phyloP scores from a whole-genome alignment of 805 yeast species.

The Brettanomyces nanus region DNA sequence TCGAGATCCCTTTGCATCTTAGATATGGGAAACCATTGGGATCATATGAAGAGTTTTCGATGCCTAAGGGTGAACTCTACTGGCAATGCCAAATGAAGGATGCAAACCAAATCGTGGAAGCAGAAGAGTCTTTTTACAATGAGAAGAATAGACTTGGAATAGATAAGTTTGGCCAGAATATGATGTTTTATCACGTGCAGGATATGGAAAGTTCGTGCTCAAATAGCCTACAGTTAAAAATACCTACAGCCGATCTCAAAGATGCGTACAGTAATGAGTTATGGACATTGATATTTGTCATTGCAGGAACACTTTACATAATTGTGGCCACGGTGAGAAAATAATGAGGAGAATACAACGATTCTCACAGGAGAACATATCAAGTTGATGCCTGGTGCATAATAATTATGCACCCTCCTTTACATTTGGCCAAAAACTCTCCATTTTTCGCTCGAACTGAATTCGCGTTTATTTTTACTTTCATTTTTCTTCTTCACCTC shows the following conservation, averaged over 20 bases:
- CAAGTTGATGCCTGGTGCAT: too few relatives aligned
- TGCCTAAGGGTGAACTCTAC: constrained; percentile 19
- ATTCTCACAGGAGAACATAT: too few relatives aligned
- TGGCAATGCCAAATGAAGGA: constrained; percentile 18
- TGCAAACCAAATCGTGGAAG: constrained; percentile 6
- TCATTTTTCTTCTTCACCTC: too few relatives aligned
- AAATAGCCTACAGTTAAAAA: constrained; percentile 5
- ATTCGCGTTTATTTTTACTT: too few relatives aligned
- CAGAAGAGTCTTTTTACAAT: constrained; percentile 16
- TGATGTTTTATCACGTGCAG: constrained; percentile 11
- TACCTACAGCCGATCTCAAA: constrained; percentile 12
- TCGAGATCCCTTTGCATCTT: constrained; percentile 26
- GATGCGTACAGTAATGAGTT: constrained; percentile 11
- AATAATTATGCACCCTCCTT: too few relatives aligned
- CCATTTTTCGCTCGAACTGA: too few relatives aligned
- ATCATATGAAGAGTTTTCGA: not conserved
- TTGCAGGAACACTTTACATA: constrained; percentile 7
- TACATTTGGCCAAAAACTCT: too few relatives aligned
- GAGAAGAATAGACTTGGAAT: constrained; percentile 14
- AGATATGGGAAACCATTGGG: constrained; percentile 23
- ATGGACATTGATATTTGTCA: constrained; percentile 9
- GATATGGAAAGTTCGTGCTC: not conserved
- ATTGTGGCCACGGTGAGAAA: too few relatives aligned
- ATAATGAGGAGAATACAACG: too few relatives aligned
- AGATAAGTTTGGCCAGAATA: constrained; percentile 9